Conservation (phyloP, 2,329 filamentous ascomycete genomes). For the Fusarium sp. region DNA sequence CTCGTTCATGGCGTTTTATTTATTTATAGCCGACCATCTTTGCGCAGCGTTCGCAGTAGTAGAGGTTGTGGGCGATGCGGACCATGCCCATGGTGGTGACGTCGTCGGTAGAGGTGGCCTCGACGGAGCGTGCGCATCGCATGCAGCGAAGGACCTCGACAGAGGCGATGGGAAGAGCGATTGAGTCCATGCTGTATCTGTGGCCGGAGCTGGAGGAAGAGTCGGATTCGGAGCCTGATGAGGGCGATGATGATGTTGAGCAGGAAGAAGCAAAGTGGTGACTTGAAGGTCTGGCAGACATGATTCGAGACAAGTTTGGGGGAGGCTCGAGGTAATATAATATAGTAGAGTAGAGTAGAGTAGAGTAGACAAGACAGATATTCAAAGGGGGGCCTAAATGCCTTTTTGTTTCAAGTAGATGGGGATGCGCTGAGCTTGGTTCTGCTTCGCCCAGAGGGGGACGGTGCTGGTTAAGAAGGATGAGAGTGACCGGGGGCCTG, state of each 20-base stretch:
- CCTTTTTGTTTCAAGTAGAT: conserved; percentile 33
- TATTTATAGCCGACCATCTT: conserved; percentile 72
- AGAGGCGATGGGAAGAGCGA: conserved; percentile 58
- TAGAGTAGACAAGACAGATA: not conserved
- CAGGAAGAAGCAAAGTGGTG: conserved; percentile 42
- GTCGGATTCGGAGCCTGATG: conserved; percentile 39
- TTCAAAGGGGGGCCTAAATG: conserved; percentile 22
- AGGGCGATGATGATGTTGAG: conserved; percentile 37
- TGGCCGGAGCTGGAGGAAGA: conserved; percentile 47
- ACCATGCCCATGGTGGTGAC: conserved; percentile 70
- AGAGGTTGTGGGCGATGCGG: conserved; percentile 71
- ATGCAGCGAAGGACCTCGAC: conserved; percentile 72
- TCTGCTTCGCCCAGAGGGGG: conserved; percentile 30
- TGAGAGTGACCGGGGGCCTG: conserved; percentile 29
- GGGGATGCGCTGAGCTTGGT: conserved; percentile 35
- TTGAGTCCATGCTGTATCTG: conserved; percentile 63
- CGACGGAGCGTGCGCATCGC: conserved; percentile 68
- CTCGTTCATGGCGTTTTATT: conserved; percentile 16
- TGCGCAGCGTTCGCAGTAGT: conserved; percentile 73
- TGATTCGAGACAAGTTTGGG: conserved; percentile 29
- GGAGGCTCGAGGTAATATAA: conserved; percentile 34
- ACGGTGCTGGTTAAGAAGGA: conserved; percentile 32
- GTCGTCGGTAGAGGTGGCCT: conserved; percentile 71
- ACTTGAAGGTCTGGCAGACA: conserved; percentile 35
- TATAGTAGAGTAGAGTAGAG: conserved; percentile 19